A percentile compares a stretch with the other conserved stretches of the same genome.
Conservation (phyloP, 1,284 basidiomycete species). For the Apiotrichum mycotoxinovorans region DNA sequence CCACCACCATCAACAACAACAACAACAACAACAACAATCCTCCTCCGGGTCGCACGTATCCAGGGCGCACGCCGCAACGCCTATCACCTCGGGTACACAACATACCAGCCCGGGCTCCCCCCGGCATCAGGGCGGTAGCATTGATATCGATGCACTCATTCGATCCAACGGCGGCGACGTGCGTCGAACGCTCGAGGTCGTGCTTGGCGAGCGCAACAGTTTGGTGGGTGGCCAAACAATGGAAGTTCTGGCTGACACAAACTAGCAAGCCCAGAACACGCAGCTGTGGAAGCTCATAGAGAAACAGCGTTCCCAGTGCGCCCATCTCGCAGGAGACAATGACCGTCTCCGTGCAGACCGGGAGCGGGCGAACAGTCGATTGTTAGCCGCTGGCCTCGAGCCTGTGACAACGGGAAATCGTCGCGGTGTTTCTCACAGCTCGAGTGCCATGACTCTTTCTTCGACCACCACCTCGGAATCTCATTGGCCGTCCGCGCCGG, state of each 20-base stretch:
- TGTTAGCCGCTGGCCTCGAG: slow-evolving; percentile 35
- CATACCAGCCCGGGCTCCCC: slow-evolving; percentile 24
- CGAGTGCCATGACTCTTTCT: slow-evolving; percentile 36
- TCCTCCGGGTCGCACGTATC: neutral
- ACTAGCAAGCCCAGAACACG: slow-evolving; percentile 66
- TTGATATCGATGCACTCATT: slow-evolving; percentile 36
- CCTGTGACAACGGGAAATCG: slow-evolving; percentile 21
- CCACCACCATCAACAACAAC: neutral
- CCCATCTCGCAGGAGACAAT: slow-evolving; percentile 39
- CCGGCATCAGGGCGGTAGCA: slow-evolving; percentile 20
- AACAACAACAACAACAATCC: too few relatives aligned
- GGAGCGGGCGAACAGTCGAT: slow-evolving; percentile 53
- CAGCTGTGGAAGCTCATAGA: slow-evolving; percentile 91
- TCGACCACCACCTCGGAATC: neutral
- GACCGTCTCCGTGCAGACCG: slow-evolving; percentile 75
- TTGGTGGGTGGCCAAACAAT: slow-evolving; percentile 48
- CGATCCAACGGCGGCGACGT: slow-evolving; percentile 43
- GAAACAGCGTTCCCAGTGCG: slow-evolving; percentile 59
- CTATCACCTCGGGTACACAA: slow-evolving; percentile 9
- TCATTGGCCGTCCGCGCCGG: neutral
- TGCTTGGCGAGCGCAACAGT: slow-evolving; percentile 69
- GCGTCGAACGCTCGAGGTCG: slow-evolving; percentile 66
- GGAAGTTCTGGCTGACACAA: neutral
- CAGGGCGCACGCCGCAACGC: neutral
- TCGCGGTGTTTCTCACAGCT: slow-evolving; percentile 32